Base-by-base conservation (phyloP, 176 grass and related monocot species). In the Lolium perenne region DNA sequence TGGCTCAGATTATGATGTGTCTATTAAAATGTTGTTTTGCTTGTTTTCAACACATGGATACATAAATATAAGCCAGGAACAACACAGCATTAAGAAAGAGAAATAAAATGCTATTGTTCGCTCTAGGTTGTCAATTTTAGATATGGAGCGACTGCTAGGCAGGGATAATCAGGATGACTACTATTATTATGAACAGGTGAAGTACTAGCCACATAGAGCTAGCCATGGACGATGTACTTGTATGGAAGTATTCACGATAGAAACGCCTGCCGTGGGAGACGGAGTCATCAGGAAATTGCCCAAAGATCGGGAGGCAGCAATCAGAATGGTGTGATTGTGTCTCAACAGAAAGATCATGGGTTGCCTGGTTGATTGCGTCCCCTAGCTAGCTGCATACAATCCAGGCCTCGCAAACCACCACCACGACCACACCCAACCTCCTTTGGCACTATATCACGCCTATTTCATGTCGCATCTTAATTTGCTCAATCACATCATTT, bases 301-400 rank as follows among this genome's bases (percentile, higher is more conserved):
- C 80, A 67, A 83, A 58, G 55, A 84, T 84, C 0, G 38, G 82
- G 76, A 79, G 80, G 40, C 73, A 76, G 23, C 22, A 53, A 76
- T 43, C 70, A 58, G 35, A 78, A 46, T 66, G 23, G 60, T 65
- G 70, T 73, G 70, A 25, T 73, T 77, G 49, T 74, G 43, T 48
- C 48, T 65, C 88, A 76, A 59, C 77, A 64, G 81, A 89, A 89
- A 81, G 82, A 89, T 89, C 58, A 89, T 80, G 84, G 76, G 25
- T 75, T 89, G 76, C 46, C 68, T 89, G 68, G 40, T 73, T 48
- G 70, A 23, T 73, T 73, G 43, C 80, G 67, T 56, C 58, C 67
- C 75, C 87, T 79, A 68, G 5, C 38, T 71, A 63, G 68, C 68
- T 71, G 40, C 68, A 83, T 70, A 76, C 60, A 86, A 51, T 23